Conservation (phyloP, 2,329 filamentous ascomycete species). For the Paecilomyces fulvus region DNA sequence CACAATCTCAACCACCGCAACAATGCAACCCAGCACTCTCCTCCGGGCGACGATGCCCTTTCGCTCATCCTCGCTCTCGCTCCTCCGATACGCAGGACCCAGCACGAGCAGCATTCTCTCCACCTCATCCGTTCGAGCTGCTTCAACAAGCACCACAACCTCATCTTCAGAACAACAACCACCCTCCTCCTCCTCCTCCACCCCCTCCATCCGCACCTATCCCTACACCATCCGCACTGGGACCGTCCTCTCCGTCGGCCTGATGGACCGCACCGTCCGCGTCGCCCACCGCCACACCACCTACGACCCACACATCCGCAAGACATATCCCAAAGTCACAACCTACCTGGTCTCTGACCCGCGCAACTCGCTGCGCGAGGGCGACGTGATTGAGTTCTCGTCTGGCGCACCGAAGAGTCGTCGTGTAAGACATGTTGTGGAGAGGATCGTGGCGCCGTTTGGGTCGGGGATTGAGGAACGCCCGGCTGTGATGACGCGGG, state of each 20-base stretch:
- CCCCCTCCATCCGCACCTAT: constrained; percentile 25
- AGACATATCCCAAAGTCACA: constrained; percentile 27
- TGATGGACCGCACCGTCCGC: constrained; percentile 34
- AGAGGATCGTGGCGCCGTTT: constrained; percentile 35
- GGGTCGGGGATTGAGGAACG: constrained; percentile 26
- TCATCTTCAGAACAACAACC: constrained; percentile 13
- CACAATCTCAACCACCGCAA: background rate
- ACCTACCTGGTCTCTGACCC: constrained; percentile 31
- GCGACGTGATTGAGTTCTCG: constrained; percentile 38
- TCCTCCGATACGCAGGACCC: background rate
- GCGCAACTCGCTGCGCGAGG: constrained; percentile 32
- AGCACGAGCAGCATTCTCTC: background rate
- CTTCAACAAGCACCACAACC: background rate
- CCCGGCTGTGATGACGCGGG: constrained; percentile 25
- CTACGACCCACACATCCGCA: constrained; percentile 31
- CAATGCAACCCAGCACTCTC: constrained; percentile 5
- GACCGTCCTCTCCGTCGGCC: constrained; percentile 33
- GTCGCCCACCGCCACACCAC: constrained; percentile 25
- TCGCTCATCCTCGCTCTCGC: constrained; percentile 10
- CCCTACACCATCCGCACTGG: constrained; percentile 28
- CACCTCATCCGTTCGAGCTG: background rate
- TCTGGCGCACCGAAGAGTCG: constrained; percentile 31
- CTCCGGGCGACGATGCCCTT: constrained; percentile 25
- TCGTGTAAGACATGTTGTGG: constrained; percentile 33
- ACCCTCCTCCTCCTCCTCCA: constrained; percentile 11